These are phyloP conservation scores for Astrothelium macrocarpum DNA, from an alignment of 495 filamentous ascomycete species.

Conservation along the genomic window DNA sequence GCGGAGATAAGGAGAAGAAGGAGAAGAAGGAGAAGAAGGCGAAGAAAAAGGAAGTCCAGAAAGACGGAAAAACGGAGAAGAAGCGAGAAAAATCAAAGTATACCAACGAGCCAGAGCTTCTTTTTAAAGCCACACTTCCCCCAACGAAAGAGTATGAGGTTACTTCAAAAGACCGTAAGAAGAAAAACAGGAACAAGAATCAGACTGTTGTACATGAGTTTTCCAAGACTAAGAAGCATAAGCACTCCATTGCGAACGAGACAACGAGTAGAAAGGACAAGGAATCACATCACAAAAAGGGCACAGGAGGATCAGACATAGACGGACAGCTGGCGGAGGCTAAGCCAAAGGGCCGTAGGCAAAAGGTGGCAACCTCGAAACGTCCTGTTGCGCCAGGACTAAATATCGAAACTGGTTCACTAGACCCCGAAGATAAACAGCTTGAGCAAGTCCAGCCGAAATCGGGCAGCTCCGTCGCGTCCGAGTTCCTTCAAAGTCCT, in stretches of 20 bases:
- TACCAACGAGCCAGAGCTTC: conserved; percentile 63
- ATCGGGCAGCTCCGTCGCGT: background rate
- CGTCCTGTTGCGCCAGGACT: conserved; percentile 2
- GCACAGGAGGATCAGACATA: conserved; percentile 80
- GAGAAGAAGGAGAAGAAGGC: conserved; percentile 43
- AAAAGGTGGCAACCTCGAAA: conserved; percentile 15
- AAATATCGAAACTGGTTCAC: background rate
- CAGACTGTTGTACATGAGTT: conserved; percentile 72
- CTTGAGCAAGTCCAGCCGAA: background rate
- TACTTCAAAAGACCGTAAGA: conserved; percentile 37
- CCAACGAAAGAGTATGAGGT: conserved; percentile 40
- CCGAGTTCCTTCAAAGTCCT: background rate
- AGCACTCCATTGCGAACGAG: conserved; percentile 55
- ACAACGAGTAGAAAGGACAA: conserved; percentile 35
- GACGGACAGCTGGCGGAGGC: conserved; percentile 65
- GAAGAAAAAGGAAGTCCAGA: conserved; percentile 38
- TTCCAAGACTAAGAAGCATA: conserved; percentile 63
- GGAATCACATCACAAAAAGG: conserved; percentile 53
- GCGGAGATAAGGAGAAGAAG: conserved; percentile 27
- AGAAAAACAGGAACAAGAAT: conserved; percentile 45
- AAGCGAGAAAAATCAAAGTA: conserved; percentile 59
- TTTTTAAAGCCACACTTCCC: conserved; percentile 76
- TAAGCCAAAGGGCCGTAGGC: conserved; percentile 24
- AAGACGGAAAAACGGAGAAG: conserved; percentile 47
- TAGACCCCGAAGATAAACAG: background rate